Evolutionary conservation across 225 moss, liverwort and hornwort genomes (phyloP).

Genomic region (Pseudoscleropodium purum): DNA sequence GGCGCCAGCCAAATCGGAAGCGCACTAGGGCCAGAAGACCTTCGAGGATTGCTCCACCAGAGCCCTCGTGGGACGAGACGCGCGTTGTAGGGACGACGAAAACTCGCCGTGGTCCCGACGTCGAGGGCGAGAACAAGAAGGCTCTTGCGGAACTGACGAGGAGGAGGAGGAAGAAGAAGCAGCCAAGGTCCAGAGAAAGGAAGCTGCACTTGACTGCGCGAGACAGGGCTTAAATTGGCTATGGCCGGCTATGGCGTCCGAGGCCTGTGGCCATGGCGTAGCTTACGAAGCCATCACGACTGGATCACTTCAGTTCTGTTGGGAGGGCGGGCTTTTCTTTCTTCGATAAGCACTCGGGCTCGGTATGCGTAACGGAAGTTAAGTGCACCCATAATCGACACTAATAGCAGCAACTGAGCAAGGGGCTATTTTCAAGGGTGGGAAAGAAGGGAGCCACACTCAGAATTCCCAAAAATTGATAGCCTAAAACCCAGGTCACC

Average conservation of each 20-base stretch:
- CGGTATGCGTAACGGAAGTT: not conserved
- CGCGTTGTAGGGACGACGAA: not conserved
- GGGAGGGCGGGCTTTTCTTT: not conserved
- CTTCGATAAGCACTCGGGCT: not conserved
- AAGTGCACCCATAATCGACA: not conserved
- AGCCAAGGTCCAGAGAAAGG: not conserved
- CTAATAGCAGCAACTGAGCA: not conserved
- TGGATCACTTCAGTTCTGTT: not conserved
- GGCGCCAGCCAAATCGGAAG: not conserved
- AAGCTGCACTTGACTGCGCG: not conserved
- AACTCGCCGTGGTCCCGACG: not conserved
- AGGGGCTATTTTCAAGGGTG: too few species aligned
- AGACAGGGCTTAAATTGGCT: not conserved
- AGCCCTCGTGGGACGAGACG: not conserved
- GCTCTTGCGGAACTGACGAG: not conserved
- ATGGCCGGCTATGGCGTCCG: not conserved
- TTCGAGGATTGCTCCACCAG: not conserved
- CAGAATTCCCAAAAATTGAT: too few species aligned
- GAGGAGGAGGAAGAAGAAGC: too few species aligned
- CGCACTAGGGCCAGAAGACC: not conserved
- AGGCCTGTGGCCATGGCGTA: not conserved
- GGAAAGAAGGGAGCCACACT: too few species aligned
- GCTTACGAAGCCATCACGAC: not conserved
- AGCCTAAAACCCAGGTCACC: rapidly evolving
- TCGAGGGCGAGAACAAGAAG: not conserved